These are phyloP conservation scores for Rhodotorula glutinis DNA, from an alignment of 1,284 basidiomycete genomes.

Conservation along the genomic window DNA sequence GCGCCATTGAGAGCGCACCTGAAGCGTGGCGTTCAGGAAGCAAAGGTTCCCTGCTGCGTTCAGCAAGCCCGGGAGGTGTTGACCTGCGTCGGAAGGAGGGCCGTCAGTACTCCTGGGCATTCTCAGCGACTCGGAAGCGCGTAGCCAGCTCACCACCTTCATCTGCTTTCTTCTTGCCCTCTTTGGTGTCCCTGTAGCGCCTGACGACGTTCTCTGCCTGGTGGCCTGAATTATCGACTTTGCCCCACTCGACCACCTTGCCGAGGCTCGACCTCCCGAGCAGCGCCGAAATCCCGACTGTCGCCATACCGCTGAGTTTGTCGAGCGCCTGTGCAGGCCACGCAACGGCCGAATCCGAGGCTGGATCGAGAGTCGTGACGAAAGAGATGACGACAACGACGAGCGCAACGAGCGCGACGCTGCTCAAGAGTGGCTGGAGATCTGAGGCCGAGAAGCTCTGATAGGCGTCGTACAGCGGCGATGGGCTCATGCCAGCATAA, in stretches of 20 bases:
- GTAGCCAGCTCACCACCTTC: constrained; percentile 3
- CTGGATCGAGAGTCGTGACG: background rate
- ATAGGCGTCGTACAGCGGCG: constrained; percentile 1
- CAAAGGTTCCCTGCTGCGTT: constrained; percentile 93
- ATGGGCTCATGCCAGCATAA: constrained; percentile 1
- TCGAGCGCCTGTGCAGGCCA: background rate
- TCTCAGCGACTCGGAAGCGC: background rate
- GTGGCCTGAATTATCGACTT: background rate
- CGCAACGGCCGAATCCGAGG: background rate
- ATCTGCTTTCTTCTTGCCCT: background rate
- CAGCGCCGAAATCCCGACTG: constrained; percentile 11
- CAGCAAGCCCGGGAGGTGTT: constrained; percentile 76
- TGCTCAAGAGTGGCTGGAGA: constrained; percentile 10
- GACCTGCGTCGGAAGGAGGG: constrained; percentile 32
- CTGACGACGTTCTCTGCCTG: constrained; percentile 2
- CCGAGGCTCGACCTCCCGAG: constrained; percentile 8
- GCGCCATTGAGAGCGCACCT: constrained; percentile 55
- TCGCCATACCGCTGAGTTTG: constrained; percentile 9
- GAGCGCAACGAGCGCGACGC: background rate
- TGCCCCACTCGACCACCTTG: constrained; percentile 20
- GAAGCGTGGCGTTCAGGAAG: constrained; percentile 89
- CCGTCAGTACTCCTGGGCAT: too few species aligned
- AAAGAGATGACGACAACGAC: background rate
- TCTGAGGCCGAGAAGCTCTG: constrained; percentile 1
- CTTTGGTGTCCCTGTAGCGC: constrained; percentile 15